These are phyloP conservation scores for Mycena floridula DNA, from an alignment of 768 basidiomycete species.

Conservation along the genomic window DNA sequence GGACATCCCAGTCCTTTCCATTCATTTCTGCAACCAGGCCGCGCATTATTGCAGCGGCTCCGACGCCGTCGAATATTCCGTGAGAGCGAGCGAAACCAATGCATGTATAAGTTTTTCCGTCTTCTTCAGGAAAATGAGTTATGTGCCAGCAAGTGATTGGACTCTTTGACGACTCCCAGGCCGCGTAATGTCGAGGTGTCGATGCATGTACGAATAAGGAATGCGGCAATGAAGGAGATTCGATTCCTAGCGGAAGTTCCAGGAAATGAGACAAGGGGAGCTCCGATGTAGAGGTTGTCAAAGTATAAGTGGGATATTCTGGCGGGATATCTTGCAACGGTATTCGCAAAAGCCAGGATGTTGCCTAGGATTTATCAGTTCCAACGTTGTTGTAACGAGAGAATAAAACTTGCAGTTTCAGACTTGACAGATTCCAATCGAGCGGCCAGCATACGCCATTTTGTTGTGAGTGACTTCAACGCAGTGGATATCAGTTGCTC, in stretches of 20 bases:
- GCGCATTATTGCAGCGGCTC: constrained; percentile 27
- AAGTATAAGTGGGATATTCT: constrained; percentile 27
- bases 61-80: constrained; percentile 36
- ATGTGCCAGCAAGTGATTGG: constrained; percentile 40
- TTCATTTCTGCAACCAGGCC: constrained; percentile 34
- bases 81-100: constrained; percentile 37
- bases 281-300: constrained; percentile 28
- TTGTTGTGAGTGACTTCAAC: neutral
- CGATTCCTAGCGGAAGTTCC: constrained; percentile 23
- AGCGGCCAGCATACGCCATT: neutral
- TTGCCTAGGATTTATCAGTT: neutral
- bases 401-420: neutral
- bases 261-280: constrained; percentile 30
- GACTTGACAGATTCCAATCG: neutral
- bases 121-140: constrained; percentile 30
- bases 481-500: neutral
- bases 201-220: constrained; percentile 30
- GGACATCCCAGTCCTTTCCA: constrained; percentile 28
- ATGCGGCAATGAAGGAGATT: constrained; percentile 29
- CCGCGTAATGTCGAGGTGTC: constrained; percentile 29
- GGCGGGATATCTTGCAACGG: constrained; percentile 28
- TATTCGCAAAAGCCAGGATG: constrained; percentile 26
- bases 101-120: constrained; percentile 19
- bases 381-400: neutral
- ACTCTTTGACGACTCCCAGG: constrained; percentile 26